Evolutionary conservation across 2,329 filamentous ascomycete genomes (phyloP).

Genomic region (Penicillium thymicola): DNA sequence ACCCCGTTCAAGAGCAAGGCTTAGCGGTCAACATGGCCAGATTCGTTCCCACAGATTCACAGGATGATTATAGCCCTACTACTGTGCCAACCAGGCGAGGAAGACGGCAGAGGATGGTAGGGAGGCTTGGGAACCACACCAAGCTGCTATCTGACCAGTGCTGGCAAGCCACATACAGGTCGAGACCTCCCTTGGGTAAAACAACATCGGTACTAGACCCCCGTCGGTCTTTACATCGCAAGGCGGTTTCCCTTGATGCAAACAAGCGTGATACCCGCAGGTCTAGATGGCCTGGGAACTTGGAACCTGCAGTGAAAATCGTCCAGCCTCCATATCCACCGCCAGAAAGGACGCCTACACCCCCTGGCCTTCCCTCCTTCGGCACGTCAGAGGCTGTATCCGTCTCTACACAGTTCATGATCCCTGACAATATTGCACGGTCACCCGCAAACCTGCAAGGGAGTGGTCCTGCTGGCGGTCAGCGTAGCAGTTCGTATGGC

Average conservation of each 20-base stretch:
- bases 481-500: slow-evolving; percentile 21
- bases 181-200: background rate
- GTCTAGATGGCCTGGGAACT: slow-evolving; percentile 23
- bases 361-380: slow-evolving; percentile 46
- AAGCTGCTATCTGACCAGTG: slow-evolving; percentile 15
- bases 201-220: background rate
- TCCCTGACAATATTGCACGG: slow-evolving; percentile 8
- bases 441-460: background rate
- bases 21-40: slow-evolving; percentile 30
- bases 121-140: slow-evolving; percentile 21
- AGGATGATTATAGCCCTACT: slow-evolving; percentile 4
- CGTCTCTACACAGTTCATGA: slow-evolving; percentile 28
- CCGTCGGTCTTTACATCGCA: slow-evolving; percentile 13
- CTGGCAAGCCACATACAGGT: background rate
- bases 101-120: background rate
- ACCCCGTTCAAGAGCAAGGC: slow-evolving; percentile 22
- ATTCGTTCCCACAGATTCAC: slow-evolving; percentile 20
- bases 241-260: slow-evolving; percentile 26
- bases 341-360: slow-evolving; percentile 40
- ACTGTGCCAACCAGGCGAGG: background rate
- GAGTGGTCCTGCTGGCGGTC: background rate
- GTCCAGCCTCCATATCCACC: slow-evolving; percentile 37
- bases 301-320: slow-evolving; percentile 29
- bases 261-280: slow-evolving; percentile 7
- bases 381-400: slow-evolving; percentile 39